Evolutionary conservation across 2,329 filamentous ascomycete genomes (phyloP).

Genomic region (Fusarium ambrosium): DNA sequence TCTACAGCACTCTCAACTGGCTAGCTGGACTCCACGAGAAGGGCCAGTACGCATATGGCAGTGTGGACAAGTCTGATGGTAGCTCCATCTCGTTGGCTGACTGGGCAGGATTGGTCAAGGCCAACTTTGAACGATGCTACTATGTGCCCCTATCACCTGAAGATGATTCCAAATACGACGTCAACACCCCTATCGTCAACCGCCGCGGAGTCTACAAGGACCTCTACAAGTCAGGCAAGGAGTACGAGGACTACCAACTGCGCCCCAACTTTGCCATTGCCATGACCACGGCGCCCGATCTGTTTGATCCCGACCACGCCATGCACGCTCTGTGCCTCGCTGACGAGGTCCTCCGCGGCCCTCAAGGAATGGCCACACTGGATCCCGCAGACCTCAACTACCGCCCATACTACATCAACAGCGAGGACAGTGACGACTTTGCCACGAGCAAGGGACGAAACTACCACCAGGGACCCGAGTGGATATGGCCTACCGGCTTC

Average conservation of each 20-base stretch:
- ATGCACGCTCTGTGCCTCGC: conserved; percentile 83
- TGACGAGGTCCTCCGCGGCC: conserved; percentile 84
- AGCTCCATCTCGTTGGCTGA: conserved; percentile 75
- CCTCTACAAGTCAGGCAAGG: conserved; percentile 91
- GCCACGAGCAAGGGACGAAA: conserved; percentile 94
- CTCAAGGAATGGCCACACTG: conserved; percentile 94
- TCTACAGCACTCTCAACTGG: conserved; percentile 92
- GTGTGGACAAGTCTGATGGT: conserved; percentile 76
- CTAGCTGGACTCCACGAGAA: conserved; percentile 74
- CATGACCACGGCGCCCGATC: conserved; percentile 91
- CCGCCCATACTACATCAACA: conserved; percentile 93
- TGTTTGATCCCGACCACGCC: conserved; percentile 86
- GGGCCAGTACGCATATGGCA: conserved; percentile 79
- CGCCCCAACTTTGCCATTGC: conserved; percentile 94
- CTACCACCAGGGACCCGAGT: conserved; percentile 98
- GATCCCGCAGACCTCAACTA: conserved; percentile 95
- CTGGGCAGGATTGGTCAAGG: conserved; percentile 85
- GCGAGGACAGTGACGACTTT: conserved; percentile 92
- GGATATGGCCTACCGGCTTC: conserved; percentile 97
- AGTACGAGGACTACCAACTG: conserved; percentile 97
- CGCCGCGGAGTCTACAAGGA: conserved; percentile 98
- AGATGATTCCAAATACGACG: conserved; percentile 82
- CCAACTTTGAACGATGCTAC: conserved; percentile 93
- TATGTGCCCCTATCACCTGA: conserved; percentile 79
- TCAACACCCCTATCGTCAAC: conserved; percentile 85